phyloP scores from a whole-genome alignment of 2,329 filamentous ascomycete species.

The Pseudocercospora fuligena region DNA sequence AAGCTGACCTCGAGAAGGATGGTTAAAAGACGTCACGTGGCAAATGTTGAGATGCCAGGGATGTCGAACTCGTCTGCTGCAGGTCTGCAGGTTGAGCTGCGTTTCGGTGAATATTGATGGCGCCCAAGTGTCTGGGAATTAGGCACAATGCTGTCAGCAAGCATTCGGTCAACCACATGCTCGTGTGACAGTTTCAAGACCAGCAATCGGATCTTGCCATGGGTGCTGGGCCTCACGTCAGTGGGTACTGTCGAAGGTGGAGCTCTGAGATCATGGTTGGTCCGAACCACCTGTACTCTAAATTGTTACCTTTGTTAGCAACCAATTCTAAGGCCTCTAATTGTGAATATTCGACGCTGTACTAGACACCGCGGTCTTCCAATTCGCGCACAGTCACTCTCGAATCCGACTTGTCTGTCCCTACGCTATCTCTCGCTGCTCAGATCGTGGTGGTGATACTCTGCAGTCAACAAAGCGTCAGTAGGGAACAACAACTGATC shows the following conservation, averaged over 20 bases:
- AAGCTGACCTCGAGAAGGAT: background rate
- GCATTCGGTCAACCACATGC: background rate
- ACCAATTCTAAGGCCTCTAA: background rate
- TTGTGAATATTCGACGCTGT: background rate
- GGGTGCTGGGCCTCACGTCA: background rate
- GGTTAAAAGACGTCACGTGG: slow-evolving; percentile 12
- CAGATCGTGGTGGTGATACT: background rate
- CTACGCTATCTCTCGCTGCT: background rate
- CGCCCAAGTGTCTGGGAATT: background rate
- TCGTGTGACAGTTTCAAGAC: background rate
- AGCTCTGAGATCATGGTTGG: slow-evolving; percentile 8
- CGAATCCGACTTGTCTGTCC: background rate
- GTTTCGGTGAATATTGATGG: background rate
- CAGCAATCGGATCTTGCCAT: background rate
- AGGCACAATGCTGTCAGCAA: background rate
- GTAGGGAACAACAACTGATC: too few relatives aligned
- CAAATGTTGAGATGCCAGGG: background rate
- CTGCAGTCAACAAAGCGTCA: background rate
- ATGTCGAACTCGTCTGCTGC: background rate
- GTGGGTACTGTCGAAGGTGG: background rate
- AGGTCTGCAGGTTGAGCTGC: background rate
- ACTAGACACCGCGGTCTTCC: background rate
- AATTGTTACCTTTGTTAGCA: background rate
- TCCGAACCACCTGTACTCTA: background rate
- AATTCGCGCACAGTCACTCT: background rate